These are phyloP conservation scores for Beta corolliflora DNA, from an alignment of 179 eudicot genomes.

Conservation along the genomic window DNA sequence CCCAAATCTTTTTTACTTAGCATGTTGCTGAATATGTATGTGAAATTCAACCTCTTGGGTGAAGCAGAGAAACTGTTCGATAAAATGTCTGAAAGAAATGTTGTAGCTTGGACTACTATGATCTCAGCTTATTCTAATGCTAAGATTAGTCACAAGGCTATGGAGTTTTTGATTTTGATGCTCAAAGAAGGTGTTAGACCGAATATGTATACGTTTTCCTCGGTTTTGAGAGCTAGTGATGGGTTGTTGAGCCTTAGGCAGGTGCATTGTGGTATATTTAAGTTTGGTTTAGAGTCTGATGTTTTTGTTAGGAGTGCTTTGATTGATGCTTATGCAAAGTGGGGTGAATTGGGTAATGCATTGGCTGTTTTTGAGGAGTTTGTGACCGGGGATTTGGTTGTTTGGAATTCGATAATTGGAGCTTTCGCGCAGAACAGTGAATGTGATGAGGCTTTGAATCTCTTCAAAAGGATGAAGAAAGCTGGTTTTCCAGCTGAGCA, in stretches of 20 bases:
- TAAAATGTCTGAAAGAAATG: constrained; percentile 61
- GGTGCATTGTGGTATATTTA: constrained; percentile 56
- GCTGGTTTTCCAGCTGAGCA: constrained; percentile 55
- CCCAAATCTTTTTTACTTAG: constrained; percentile 52
- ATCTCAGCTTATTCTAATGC: constrained; percentile 59
- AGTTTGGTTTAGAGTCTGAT: constrained; percentile 59
- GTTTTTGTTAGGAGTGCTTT: constrained; percentile 67
- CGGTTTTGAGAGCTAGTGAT: constrained; percentile 63
- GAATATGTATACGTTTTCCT: constrained; percentile 64
- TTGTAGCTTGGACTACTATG: constrained; percentile 70
- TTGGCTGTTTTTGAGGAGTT: constrained; percentile 53
- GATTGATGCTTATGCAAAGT: constrained; percentile 57
- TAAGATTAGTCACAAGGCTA: constrained; percentile 40
- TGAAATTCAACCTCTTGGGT: constrained; percentile 46
- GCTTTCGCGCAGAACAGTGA: constrained; percentile 66
- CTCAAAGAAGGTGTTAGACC: constrained; percentile 52
- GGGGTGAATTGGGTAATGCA: constrained; percentile 59
- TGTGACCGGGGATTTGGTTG: constrained; percentile 57
- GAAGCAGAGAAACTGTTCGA: constrained; percentile 42
- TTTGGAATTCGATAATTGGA: constrained; percentile 71
- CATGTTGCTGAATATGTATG: constrained; percentile 58
- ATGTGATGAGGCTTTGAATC: constrained; percentile 56
- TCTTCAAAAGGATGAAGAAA: constrained; percentile 57
- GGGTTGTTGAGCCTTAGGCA: constrained; percentile 50
- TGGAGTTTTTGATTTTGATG: constrained; percentile 57